Percentiles rank a stretch among this genome's conserved stretches.
Evolutionary conservation across 371 early-diverging fungal genomes (phyloP).

Genomic region (Phascolomyces articulosus): DNA sequence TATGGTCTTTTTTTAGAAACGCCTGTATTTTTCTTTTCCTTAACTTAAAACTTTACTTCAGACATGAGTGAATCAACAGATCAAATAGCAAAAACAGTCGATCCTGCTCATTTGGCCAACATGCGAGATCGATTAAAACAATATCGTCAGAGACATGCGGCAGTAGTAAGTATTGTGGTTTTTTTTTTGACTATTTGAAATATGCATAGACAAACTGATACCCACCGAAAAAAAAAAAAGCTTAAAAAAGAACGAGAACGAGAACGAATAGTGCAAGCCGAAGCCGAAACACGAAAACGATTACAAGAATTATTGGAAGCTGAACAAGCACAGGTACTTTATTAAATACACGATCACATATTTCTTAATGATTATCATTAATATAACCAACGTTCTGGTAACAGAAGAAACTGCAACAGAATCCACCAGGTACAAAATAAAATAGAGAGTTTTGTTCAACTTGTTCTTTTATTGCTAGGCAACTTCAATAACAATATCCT

Average conservation of each 20-base stretch:
- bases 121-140: slow-evolving; percentile 22
- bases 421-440: not conserved
- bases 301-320: slow-evolving; percentile 21
- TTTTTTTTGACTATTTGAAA: no score
- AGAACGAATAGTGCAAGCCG: slow-evolving; percentile 42
- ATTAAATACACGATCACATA: not conserved
- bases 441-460: not conserved
- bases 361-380: not conserved
- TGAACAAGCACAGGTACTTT: slow-evolving; percentile 20
- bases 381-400: no score
- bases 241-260: slow-evolving; percentile 61
- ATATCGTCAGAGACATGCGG: slow-evolving; percentile 19
- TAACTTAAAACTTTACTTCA: no score
- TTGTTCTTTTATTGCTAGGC: not conserved
- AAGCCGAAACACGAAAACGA: slow-evolving; percentile 29
- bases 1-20: no score
- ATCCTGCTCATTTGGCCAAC: not conserved
- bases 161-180: slow-evolving; percentile 23
- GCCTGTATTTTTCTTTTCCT: no score
- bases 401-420: not conserved
- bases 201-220: not conserved
- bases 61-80: not conserved
- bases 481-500: no score
- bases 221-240: not conserved
- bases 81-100: not conserved